A percentile compares a stretch with the other conserved stretches of the same genome.
phyloP scores from a whole-genome alignment of 495 filamentous ascomycete genomes.

The Neurospora cerealis region DNA sequence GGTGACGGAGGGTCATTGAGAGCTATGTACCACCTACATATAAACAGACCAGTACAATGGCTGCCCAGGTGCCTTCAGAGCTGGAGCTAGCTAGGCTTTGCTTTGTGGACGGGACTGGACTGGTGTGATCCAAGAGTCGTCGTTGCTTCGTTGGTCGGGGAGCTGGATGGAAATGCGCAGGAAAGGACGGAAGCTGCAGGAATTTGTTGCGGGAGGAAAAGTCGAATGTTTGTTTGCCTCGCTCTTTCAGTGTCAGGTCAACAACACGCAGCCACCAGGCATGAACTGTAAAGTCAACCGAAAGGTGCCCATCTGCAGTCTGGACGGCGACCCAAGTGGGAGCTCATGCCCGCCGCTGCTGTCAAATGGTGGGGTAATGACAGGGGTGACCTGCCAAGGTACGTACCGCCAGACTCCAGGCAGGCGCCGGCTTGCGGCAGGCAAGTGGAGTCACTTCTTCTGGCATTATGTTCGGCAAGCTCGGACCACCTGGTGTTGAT shows the following conservation, averaged over 20 bases:
- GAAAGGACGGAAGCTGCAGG: background rate
- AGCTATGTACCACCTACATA: background rate
- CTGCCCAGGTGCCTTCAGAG: background rate
- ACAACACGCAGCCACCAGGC: background rate
- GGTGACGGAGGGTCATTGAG: background rate
- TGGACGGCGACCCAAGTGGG: background rate
- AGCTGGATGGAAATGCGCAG: background rate
- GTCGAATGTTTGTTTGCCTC: background rate
- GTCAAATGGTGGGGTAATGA: background rate
- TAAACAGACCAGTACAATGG: background rate
- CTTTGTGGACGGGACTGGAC: background rate
- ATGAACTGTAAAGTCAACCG: background rate
- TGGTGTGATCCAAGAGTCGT: background rate
- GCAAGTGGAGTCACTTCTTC: background rate
- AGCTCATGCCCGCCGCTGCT: background rate
- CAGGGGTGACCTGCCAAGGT: background rate
- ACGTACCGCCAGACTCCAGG: background rate
- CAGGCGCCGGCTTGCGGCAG: background rate
- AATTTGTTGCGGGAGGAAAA: background rate
- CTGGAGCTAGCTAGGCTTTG: background rate
- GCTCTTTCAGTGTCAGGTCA: background rate
- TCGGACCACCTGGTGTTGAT: background rate
- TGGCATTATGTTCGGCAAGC: background rate
- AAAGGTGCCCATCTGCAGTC: background rate
- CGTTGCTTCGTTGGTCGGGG: background rate